A percentile compares a stretch with the other conserved stretches of the same genome.
Conservation (phyloP, 148 eudicot species). For the Gaultheria prostrata region DNA sequence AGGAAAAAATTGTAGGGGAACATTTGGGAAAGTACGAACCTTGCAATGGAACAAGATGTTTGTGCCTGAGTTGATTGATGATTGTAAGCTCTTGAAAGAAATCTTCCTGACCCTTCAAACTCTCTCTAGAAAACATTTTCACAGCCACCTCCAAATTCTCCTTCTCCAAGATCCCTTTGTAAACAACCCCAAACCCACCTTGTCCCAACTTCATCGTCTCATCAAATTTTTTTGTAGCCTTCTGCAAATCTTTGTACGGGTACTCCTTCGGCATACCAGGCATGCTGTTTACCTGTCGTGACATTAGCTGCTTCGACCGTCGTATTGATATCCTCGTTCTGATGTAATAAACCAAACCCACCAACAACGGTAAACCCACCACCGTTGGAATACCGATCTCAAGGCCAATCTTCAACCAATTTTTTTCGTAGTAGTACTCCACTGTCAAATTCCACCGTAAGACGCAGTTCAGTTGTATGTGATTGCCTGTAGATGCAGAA, state of each 20-base stretch:
- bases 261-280: slow-evolving; percentile 76
- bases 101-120: slow-evolving; percentile 71
- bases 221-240: slow-evolving; percentile 72
- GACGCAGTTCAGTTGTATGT: slow-evolving; percentile 59
- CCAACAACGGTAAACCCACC: slow-evolving; percentile 24
- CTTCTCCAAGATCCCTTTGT: slow-evolving; percentile 40
- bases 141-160: slow-evolving; percentile 72
- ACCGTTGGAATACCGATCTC: slow-evolving; percentile 23
- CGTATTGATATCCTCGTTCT: slow-evolving; percentile 15
- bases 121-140: slow-evolving; percentile 71
- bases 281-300: slow-evolving; percentile 50
- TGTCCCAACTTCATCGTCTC: slow-evolving; percentile 64
- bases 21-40: slow-evolving; percentile 34
- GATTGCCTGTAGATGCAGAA: slow-evolving; percentile 63
- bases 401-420: slow-evolving; percentile 8
- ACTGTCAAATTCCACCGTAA: slow-evolving; percentile 34
- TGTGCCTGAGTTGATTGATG: slow-evolving; percentile 79
- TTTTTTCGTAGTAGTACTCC: slow-evolving; percentile 18
- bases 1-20: too few relatives aligned
- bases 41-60: slow-evolving; percentile 71
- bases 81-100: slow-evolving; percentile 85
- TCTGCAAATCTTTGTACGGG: slow-evolving; percentile 55
- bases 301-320: slow-evolving; percentile 30
- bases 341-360: slow-evolving; percentile 14
- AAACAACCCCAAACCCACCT: slow-evolving; percentile 84